These are phyloP conservation scores for Calonectria pseudoturangicola DNA, from an alignment of 2,329 filamentous ascomycete genomes.

Conservation along the genomic window DNA sequence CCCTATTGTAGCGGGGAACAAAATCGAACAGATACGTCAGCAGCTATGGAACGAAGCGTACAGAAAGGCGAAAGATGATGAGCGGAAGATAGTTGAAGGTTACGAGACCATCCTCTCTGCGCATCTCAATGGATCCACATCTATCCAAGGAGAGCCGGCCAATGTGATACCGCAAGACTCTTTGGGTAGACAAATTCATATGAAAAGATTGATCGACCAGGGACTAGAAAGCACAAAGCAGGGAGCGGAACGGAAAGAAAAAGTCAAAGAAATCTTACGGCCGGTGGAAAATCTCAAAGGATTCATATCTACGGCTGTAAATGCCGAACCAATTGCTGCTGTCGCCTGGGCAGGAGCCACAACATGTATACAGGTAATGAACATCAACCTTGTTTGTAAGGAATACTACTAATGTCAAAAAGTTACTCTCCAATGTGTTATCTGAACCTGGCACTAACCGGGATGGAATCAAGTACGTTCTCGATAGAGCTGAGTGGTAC, in stretches of 20 bases:
- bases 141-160: not conserved
- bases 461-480: conserved; percentile 27
- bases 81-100: conserved; percentile 15
- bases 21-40: not conserved
- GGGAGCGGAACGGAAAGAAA: not conserved
- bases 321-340: conserved; percentile 20
- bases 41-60: not conserved
- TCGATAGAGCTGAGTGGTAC: conserved; percentile 29
- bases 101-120: conserved; percentile 41
- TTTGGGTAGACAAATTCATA: conserved; percentile 1
- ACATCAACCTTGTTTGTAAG: not conserved
- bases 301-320: not conserved
- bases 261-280: not conserved
- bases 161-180: conserved; percentile 18
- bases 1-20: not conserved
- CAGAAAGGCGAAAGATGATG: not conserved
- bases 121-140: not conserved
- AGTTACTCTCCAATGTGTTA: conserved; percentile 28
- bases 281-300: conserved; percentile 7
- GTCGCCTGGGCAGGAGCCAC: conserved; percentile 30
- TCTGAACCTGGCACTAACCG: conserved; percentile 23
- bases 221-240: conserved; percentile 6
- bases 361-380: conserved; percentile 23
- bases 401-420: not conserved
- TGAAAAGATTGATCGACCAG: not conserved